Evolutionary conservation across 1,284 basidiomycete genomes (phyloP), one percentile per base, ranked within the genome.

Genomic region (Phellinidium pouzarii): DNA sequence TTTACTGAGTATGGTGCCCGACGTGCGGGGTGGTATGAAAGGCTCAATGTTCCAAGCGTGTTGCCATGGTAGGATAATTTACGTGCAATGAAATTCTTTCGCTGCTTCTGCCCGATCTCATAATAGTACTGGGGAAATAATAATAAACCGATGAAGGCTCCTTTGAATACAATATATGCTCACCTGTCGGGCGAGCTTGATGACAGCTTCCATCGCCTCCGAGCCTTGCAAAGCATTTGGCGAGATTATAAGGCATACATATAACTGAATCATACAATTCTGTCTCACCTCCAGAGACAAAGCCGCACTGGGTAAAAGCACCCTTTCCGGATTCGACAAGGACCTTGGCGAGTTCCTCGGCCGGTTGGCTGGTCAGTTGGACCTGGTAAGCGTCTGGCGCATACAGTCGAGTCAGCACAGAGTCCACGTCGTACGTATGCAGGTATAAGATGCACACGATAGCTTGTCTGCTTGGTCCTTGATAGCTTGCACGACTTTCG

Each of bases 51-150:
- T 31, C 75, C 76, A 25, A 92, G 61, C 2, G 87, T 89, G 65
- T 92, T 93, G 1, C 91, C 91, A 64, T 94, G 91, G 68, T 82
- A 94, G 2, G 86, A 89, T 20, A 90, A 69, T 47, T 84, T 66
- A 14, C 91, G 77, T n/a, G 78, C 85, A 60, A 94, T 91, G 63
- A 87, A 91, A 60, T 91, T 84, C 48, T 62, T 78, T 45, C 91
- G 77, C 59, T 84, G 68, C 0, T 77, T 72, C 65, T 93, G 82
- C 1, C 79, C 78, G 0, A 71, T 79, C 63, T 91, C 87, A 40
- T 78, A 72, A 59, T 73, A 87, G 61, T 87, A 90, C 80, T 87
- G 23, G 9, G 26, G 44, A 43, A n/a, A 23, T 20, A 9, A 20
- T 44, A 31, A 36, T 25, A 44, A 43, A 34, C 7, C 47, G 46